Evolutionary conservation across 2,329 filamentous ascomycete species (phyloP), one percentile per base, ranked within the genome.

Genomic region (Colletotrichum cuscutae): DNA sequence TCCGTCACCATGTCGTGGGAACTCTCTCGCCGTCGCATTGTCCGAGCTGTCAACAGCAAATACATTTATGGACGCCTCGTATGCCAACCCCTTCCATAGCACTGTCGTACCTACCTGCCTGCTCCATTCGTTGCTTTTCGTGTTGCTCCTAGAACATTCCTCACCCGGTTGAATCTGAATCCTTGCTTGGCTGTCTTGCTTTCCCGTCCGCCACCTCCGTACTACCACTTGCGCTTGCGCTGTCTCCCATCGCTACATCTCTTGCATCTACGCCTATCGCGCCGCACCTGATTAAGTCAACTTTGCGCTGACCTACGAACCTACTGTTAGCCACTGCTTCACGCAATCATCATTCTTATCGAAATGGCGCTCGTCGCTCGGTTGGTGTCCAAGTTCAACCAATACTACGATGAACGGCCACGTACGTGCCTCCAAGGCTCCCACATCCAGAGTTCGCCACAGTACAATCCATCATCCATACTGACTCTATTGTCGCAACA

Each of bases 321-420:
- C 32, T n/a, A 13, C 7, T 13, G 8, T 15, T 77, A 98, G 97
- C 96, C 97, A 79, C 87, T 98, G 68, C 86, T 98, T 71, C 95
- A 98, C 86, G 88, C 91, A 72, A 87, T 97, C 79, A 89, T 98
- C 75, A 93, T 98, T 82, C 82, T 98, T 57, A 89, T 98, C 84
- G 93, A 99, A 84, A 94, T 98, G 91, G 91, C 91, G 71, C 91
- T 97, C 82, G 90, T 96, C 75, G 94, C 93, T 76, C 89, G 97
- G 76, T 86, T 99, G 68, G 92, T 92, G 58, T 90, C 94, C 78
- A 94, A 95, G 81, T 99, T 97, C 88, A 98, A 98, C 84, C 89
- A 91, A 77, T 98, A 97, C 86, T 99, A 98, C 89, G 92, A 94
- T 77, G 92, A 95, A 80, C 93, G 94, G 80, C 97, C 96, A 79